Evolutionary conservation across 2,329 filamentous ascomycete species (phyloP), one percentile per base, ranked within the genome.

Genomic region (Akanthomyces muscarius): DNA sequence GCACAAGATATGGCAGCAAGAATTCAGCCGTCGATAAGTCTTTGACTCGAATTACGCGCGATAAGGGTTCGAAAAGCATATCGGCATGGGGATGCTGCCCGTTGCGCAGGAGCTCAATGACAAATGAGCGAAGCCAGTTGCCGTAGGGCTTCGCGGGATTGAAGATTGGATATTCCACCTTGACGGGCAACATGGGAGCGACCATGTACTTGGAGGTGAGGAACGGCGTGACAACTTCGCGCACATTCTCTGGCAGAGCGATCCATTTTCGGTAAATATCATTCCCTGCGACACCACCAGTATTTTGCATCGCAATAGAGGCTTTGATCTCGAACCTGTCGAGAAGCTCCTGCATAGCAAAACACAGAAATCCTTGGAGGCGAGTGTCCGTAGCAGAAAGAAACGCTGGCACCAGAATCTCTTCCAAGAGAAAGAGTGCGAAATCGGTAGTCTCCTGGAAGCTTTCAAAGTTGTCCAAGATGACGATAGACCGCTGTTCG

Each of bases 281-380:
- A 55, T 83, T 83, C 13, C 81, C 80, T 33, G 87, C 83, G 3
- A 73, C 23, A 63, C 70, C 71, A 5, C 74, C 74, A 0, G 74
- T 73, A 4, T 77, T 75, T 44, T 77, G 74, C 72, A 75, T 74
- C 36, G 73, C 74, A 58, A 79, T 81, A 0, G 83, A 85, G 13
- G 83, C 79, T 64, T 82, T 87, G 70, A 97, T 88, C 33, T 89
- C 88, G 70, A 90, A 91, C 67, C 89, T 86, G 51, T 88, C 87
- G 4, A 98, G 82, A 47, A 98, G 82, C 69, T 96, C 89, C 74
- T 99, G 95, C 87, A 99, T 97, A 2, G 89, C 91, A 75, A 90
- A 99, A 1, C 94, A 94, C 21, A 99, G 81, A 71, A 96, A 97
- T 0, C 92, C 93, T 74, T 98, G 95, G 6, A 92, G 83, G 67